Conservation (phyloP, 139 green algal genomes). For the Chlorella sp. region DNA sequence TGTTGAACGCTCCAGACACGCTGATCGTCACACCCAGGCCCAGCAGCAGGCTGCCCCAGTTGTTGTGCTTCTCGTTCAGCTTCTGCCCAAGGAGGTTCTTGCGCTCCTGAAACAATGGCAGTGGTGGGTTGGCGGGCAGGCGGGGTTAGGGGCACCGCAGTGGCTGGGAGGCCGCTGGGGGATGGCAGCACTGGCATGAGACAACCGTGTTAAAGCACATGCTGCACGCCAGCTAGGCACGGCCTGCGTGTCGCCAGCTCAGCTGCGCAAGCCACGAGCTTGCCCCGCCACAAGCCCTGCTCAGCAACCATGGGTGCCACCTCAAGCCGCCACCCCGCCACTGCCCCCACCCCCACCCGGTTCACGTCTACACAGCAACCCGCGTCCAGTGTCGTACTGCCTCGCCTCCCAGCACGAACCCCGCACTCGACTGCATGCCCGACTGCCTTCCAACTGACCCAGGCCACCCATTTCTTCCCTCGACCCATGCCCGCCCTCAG, state of each 20-base stretch:
- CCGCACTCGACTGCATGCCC: too few relatives aligned
- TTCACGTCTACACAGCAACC: not conserved
- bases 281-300: not conserved
- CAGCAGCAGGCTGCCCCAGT: slow-evolving; percentile 88
- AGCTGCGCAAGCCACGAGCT: too few relatives aligned
- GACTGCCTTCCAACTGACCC: too few relatives aligned
- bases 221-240: not conserved
- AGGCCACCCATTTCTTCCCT: too few relatives aligned
- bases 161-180: not conserved
- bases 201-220: not conserved
- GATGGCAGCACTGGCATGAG: not conserved
- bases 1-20: slow-evolving; percentile 93
- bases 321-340: not conserved
- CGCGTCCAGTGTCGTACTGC: too few relatives aligned
- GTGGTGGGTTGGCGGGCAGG: not conserved
- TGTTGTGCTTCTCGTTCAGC: slow-evolving; percentile 85
- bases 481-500: too few relatives aligned
- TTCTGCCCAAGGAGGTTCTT: slow-evolving; percentile 80
- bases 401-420: too few relatives aligned
- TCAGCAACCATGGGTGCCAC: not conserved
- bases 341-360: too few relatives aligned
- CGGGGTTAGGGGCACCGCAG: too few relatives aligned
- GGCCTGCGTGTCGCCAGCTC: not conserved
- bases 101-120: slow-evolving; percentile 73
- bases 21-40: slow-evolving; percentile 83